Evolutionary conservation across 176 grass and related monocot genomes (phyloP).

Genomic region (Rhynchospora tenuis): DNA sequence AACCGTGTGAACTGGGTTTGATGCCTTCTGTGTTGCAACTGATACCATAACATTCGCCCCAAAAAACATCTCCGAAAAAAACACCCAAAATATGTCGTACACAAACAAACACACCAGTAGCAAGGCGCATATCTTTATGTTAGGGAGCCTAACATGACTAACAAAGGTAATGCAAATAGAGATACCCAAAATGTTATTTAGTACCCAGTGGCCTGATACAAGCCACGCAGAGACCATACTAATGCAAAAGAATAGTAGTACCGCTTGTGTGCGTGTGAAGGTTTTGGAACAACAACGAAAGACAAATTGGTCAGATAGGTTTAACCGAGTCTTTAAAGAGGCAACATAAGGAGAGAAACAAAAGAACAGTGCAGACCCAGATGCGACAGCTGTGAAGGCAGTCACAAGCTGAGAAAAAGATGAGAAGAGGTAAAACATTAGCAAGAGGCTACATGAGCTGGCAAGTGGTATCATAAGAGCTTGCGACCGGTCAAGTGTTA

Average conservation of each 20-base stretch:
- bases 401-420: slow-evolving; percentile 82
- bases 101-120: slow-evolving; percentile 85
- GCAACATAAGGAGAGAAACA: slow-evolving; percentile 56
- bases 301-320: slow-evolving; percentile 55
- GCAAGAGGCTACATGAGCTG: slow-evolving; percentile 76
- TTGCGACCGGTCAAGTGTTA: slow-evolving; percentile 73
- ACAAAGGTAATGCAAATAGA: slow-evolving; percentile 95
- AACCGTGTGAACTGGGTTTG: slow-evolving; percentile 90
- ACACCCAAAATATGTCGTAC: slow-evolving; percentile 98
- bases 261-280: slow-evolving; percentile 61
- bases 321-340: slow-evolving; percentile 40
- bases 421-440: slow-evolving; percentile 98
- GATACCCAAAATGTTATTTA: slow-evolving; percentile 82
- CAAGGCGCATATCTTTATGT: slow-evolving; percentile 88
- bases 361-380: slow-evolving; percentile 80
- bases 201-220: slow-evolving; percentile 86
- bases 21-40: slow-evolving; percentile 95
- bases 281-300: slow-evolving; percentile 82
- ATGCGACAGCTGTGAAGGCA: slow-evolving; percentile 66
- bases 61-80: slow-evolving; percentile 95
- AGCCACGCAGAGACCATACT: slow-evolving; percentile 54
- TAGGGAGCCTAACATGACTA: slow-evolving; percentile 91
- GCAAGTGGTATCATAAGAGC: slow-evolving; percentile 85
- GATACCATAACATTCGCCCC: slow-evolving; percentile 99
- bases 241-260: slow-evolving; percentile 57